Evolutionary conservation across 2,329 filamentous ascomycete genomes (phyloP).

Genomic region (Exophiala bonariae): DNA sequence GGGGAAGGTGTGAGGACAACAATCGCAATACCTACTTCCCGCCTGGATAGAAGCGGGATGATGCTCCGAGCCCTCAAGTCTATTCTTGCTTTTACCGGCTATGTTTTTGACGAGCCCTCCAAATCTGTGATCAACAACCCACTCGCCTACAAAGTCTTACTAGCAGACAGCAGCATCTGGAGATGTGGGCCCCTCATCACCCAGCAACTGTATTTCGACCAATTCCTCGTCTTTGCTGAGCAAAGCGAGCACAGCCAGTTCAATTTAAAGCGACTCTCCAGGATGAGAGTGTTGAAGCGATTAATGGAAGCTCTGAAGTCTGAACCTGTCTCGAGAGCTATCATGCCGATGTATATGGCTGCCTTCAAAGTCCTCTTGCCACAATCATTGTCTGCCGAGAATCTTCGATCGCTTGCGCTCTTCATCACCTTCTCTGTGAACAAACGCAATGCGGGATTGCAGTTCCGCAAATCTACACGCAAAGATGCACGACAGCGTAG

Average conservation of each 20-base stretch:
- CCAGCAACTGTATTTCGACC: slow-evolving; percentile 87
- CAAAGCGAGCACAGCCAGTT: slow-evolving; percentile 90
- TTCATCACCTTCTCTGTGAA: slow-evolving; percentile 94
- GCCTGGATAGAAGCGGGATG: slow-evolving; percentile 51
- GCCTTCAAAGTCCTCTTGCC: slow-evolving; percentile 79
- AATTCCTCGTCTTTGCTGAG: slow-evolving; percentile 85
- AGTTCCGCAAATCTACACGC: slow-evolving; percentile 47
- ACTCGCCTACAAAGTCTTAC: slow-evolving; percentile 83
- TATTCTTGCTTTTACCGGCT: slow-evolving; percentile 84
- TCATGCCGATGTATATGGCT: slow-evolving; percentile 72
- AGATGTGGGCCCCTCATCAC: slow-evolving; percentile 73
- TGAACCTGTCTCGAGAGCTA: slow-evolving; percentile 71
- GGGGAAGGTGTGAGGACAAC: slow-evolving; percentile 16
- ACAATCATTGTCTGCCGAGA: slow-evolving; percentile 78
- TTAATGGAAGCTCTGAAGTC: slow-evolving; percentile 87
- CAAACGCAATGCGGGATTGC: slow-evolving; percentile 51
- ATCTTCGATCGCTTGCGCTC: slow-evolving; percentile 80
- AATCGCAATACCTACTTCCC: slow-evolving; percentile 32
- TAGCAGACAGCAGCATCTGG: slow-evolving; percentile 95
- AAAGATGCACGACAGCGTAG: slow-evolving; percentile 30
- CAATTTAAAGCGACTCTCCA: slow-evolving; percentile 79
- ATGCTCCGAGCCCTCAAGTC: slow-evolving; percentile 67
- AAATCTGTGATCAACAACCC: slow-evolving; percentile 95
- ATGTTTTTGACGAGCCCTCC: slow-evolving; percentile 74
- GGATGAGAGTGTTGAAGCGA: slow-evolving; percentile 91